Base-by-base conservation (phyloP, 345 rosid genomes). In the Salix koriyanagi region DNA sequence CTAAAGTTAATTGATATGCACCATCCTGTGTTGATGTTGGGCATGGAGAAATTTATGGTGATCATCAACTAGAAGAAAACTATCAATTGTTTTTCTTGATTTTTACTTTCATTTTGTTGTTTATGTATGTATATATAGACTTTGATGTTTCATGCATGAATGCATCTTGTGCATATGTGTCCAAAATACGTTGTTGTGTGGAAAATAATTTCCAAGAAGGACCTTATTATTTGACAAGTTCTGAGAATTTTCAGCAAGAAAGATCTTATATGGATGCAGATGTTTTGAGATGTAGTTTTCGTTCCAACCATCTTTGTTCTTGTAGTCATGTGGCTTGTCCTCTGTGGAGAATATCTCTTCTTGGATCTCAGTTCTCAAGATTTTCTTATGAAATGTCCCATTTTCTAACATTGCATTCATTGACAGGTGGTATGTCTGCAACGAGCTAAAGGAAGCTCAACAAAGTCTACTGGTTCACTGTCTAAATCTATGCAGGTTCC, bases 351-450 rank as follows among this genome's bases (percentile, higher is more conserved):
- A 23, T 58, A 16, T 46, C 9, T 75, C 16, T 32, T 66, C 28
- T 74, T 54, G 5, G 8, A 4, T 58, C 41, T 44, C n/a, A 21
- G 41, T 72, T 36, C 48, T 16, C 16, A 25, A 32, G 7, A 7
- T 34, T 70, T 39, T 25, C 39, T 50, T 34, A 9, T 19, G 71
- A 9, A 19, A 28, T 71, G 23, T 77, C 15, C 32, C 10, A 26
- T 39, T 6, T 74, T 77, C 75, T 65, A 65, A 79, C 41, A 14
- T 41, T 73, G 61, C 61, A 9, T 76, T 69, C 76, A 34, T 77
- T 76, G 58, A 66, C 89, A 96, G 99, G 98, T 90, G 42, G 99
- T 89, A 26, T 91, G 87, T 81, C 79, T 91, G 86, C 93, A 88
- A 77, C 89, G 85, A 73, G 76, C 82, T 72, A 89, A 87, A 85